Conservation (phyloP, 2,329 filamentous ascomycete species). For the Calonectria multiphialidica region DNA sequence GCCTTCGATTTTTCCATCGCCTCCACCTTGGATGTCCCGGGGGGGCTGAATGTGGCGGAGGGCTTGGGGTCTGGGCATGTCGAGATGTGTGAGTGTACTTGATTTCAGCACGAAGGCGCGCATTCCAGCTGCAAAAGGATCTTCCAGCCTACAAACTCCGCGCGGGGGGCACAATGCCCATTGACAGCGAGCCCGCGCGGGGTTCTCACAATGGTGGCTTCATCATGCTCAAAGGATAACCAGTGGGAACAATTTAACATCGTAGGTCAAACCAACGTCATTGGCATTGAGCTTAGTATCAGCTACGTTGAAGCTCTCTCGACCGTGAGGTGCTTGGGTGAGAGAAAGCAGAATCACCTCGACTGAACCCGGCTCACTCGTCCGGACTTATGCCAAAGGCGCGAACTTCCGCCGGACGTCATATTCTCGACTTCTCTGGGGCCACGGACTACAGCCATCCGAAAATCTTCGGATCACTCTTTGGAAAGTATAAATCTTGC, state of each 20-base stretch:
- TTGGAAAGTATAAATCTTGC: slow-evolving; percentile 24
- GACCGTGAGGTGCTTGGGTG: background rate
- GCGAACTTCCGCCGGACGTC: background rate
- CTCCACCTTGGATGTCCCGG: slow-evolving; percentile 29
- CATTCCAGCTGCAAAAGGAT: slow-evolving; percentile 38
- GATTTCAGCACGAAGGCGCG: slow-evolving; percentile 24
- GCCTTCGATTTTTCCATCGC: slow-evolving; percentile 23
- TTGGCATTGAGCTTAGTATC: background rate
- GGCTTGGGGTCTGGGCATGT: slow-evolving; percentile 44
- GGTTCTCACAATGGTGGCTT: background rate
- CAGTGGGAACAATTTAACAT: background rate
- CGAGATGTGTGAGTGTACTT: slow-evolving; percentile 30
- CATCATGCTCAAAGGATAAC: slow-evolving; percentile 9
- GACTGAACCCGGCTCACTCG: background rate
- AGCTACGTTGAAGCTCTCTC: background rate
- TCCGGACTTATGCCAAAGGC: background rate
- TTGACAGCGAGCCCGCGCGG: slow-evolving; percentile 2
- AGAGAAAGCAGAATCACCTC: background rate
- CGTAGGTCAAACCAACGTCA: background rate
- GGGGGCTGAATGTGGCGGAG: slow-evolving; percentile 41
- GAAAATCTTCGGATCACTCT: slow-evolving; percentile 17
- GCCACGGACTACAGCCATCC: slow-evolving; percentile 5
- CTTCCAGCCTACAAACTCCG: background rate
- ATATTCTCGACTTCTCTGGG: background rate
- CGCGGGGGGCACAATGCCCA: background rate